phyloP scores from a whole-genome alignment of 2,329 filamentous ascomycete genomes.

The Macrophomina pseudophaseolina region DNA sequence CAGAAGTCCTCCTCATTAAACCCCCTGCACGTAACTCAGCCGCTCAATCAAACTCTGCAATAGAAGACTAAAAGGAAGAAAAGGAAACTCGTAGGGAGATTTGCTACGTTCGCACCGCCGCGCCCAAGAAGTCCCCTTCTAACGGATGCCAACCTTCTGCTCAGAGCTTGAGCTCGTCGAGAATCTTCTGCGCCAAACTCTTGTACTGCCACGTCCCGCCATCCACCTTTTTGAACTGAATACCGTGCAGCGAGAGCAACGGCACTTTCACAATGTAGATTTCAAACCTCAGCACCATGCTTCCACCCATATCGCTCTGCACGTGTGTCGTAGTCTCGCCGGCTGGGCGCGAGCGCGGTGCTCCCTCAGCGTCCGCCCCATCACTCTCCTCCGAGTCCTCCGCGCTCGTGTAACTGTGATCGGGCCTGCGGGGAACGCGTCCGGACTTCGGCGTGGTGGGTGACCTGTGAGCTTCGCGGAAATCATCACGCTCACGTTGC shows the following conservation, averaged over 20 bases:
- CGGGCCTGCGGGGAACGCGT: slow-evolving; percentile 56
- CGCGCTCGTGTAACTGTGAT: slow-evolving; percentile 83
- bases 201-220: slow-evolving; percentile 99
- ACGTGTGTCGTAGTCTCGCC: slow-evolving; percentile 93
- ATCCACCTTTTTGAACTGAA: slow-evolving; percentile 96
- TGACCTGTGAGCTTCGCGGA: slow-evolving; percentile 63
- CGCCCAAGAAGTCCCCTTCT: neutral
- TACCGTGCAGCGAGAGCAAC: slow-evolving; percentile 86
- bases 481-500: slow-evolving; percentile 70
- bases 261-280: slow-evolving; percentile 98
- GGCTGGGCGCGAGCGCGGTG: slow-evolving; percentile 55
- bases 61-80: slow-evolving; percentile 3
- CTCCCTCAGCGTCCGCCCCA: slow-evolving; percentile 54
- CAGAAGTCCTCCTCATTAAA: slow-evolving; percentile 17
- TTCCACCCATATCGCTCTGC: slow-evolving; percentile 84
- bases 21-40: neutral
- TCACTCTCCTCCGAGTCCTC: slow-evolving; percentile 82
- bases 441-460: slow-evolving; percentile 56
- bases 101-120: neutral
- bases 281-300: slow-evolving; percentile 86
- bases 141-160: neutral
- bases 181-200: slow-evolving; percentile 95
- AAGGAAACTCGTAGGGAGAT: slow-evolving; percentile 9
- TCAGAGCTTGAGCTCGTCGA: slow-evolving; percentile 82
- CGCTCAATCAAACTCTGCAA: neutral